A percentile compares a stretch with the other conserved stretches of the same genome.
Conservation (phyloP, 495 filamentous ascomycete species). For the Daldinia childiae region DNA sequence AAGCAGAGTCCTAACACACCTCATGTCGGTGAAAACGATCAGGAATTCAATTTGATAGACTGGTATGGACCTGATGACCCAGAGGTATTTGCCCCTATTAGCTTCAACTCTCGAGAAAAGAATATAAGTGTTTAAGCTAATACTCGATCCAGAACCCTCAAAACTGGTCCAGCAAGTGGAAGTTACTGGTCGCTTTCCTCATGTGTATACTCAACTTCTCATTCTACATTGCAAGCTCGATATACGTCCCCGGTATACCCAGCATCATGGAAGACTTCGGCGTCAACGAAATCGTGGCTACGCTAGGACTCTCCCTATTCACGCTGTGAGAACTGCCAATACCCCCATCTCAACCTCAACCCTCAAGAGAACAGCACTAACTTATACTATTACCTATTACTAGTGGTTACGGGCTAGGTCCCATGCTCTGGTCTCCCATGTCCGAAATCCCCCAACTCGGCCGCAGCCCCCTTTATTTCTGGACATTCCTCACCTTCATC, state of each 20-base stretch:
- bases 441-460: constrained; percentile 46
- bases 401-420: constrained; percentile 46
- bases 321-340: not conserved
- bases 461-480: constrained; percentile 41
- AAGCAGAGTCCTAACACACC: not conserved
- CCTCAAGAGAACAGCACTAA: not conserved
- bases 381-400: constrained; percentile 7
- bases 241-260: constrained; percentile 54
- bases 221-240: constrained; percentile 48
- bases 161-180: constrained; percentile 37
- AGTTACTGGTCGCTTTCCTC: constrained; percentile 23
- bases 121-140: not conserved
- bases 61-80: not conserved
- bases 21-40: not conserved
- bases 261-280: constrained; percentile 55
- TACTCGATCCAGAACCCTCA: constrained; percentile 17
- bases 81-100: not conserved
- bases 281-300: constrained; percentile 1
- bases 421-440: constrained; percentile 47
- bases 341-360: not conserved
- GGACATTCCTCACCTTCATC: constrained; percentile 45
- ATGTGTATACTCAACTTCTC: constrained; percentile 45
- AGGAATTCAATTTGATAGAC: not conserved
- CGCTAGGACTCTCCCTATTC: not conserved
- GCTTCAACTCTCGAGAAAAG: not conserved